Conservation (phyloP, 2,329 filamentous ascomycete species). For the Claviceps purpurea region DNA sequence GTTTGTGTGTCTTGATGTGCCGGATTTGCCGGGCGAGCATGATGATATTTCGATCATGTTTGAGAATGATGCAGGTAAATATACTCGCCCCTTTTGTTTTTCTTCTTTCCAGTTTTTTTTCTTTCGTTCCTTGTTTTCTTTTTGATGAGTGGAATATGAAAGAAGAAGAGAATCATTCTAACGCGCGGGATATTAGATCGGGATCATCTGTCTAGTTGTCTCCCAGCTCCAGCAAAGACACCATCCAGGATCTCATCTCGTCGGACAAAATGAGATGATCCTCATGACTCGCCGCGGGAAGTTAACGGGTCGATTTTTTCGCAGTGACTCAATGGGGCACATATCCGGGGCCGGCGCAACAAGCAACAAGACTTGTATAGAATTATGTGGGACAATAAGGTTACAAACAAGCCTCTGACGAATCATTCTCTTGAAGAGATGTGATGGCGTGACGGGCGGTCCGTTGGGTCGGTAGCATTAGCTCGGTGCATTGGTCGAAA, state of each 20-base stretch:
- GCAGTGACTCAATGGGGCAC: no score
- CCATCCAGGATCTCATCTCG: conserved; percentile 20
- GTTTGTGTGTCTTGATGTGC: conserved; percentile 75
- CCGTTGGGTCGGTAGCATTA: background rate
- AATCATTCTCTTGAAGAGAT: no score
- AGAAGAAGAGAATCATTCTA: no score
- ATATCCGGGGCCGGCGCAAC: no score
- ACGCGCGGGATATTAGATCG: conserved; percentile 28
- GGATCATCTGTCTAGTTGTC: conserved; percentile 35
- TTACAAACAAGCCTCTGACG: no score
- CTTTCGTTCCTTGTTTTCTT: background rate
- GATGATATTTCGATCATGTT: conserved; percentile 83
- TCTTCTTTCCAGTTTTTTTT: conserved; percentile 8
- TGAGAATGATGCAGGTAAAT: conserved; percentile 61
- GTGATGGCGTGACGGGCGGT: background rate
- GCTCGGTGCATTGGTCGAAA: background rate
- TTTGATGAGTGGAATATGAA: no score
- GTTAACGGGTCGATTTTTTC: no score
- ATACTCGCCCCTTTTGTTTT: conserved; percentile 8
- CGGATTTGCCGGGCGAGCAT: conserved; percentile 82
- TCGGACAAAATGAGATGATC: conserved; percentile 7
- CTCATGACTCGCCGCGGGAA: background rate
- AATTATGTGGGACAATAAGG: no score
- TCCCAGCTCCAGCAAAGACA: conserved; percentile 45
- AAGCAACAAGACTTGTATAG: no score